Percentiles rank a stretch among this genome's conserved stretches.
phyloP scores from a whole-genome alignment of 129 eudicot genomes.

The Ambrosia trifida region DNA sequence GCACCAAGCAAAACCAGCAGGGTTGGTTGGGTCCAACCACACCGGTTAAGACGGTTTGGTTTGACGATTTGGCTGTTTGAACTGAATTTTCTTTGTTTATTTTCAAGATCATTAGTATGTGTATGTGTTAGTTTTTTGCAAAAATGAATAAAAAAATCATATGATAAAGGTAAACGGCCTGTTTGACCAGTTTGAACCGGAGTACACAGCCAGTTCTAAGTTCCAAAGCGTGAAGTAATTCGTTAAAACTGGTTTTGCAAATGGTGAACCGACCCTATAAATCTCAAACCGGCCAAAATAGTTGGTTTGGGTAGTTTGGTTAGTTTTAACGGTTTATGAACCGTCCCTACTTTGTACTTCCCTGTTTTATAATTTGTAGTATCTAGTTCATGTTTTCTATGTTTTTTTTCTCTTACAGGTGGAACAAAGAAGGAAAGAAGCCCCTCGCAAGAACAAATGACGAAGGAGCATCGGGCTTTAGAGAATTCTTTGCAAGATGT shows the following conservation, averaged over 20 bases:
- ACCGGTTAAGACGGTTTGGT: too few species aligned
- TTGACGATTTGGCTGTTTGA: too few species aligned
- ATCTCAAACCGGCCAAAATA: not conserved
- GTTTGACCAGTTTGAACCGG: not conserved
- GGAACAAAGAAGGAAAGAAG: conserved; percentile 98
- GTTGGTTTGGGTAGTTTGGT: not conserved
- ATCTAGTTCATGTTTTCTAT: not conserved
- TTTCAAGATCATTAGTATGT: too few species aligned
- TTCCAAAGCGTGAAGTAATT: not conserved
- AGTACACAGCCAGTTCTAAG: not conserved
- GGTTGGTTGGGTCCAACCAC: not conserved
- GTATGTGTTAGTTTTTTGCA: too few species aligned
- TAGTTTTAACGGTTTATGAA: not conserved
- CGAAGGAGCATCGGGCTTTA: conserved; percentile 59
- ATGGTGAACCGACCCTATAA: not conserved
- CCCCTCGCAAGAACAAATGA: conserved; percentile 67
- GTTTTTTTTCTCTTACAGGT: conserved; percentile 49
- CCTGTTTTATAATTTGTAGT: not conserved
- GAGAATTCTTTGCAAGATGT: conserved; percentile 90
- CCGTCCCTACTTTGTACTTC: conserved; percentile 6
- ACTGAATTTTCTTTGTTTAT: too few species aligned
- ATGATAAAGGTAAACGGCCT: not conserved
- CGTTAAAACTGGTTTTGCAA: not conserved
- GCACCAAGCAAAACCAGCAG: not conserved
- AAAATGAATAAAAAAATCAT: not conserved